These are phyloP conservation scores for Hymenoscyphus albidus DNA, from an alignment of 2,329 filamentous ascomycete genomes.

Conservation along the genomic window DNA sequence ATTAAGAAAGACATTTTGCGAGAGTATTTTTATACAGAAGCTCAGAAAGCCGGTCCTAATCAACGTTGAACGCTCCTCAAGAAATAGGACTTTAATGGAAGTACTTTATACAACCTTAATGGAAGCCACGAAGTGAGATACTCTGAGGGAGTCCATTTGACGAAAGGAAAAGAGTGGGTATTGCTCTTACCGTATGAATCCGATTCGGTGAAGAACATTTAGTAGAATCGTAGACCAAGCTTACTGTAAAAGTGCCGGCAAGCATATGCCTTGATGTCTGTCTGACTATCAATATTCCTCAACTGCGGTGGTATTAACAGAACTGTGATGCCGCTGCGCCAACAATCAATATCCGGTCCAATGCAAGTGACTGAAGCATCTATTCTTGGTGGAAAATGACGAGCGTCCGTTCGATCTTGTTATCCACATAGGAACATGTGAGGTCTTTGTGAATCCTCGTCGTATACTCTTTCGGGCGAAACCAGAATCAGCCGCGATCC, in stretches of 20 bases:
- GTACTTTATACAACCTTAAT: neutral
- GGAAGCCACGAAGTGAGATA: neutral
- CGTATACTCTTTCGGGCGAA: neutral
- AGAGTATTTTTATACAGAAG: neutral
- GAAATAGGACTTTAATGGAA: neutral
- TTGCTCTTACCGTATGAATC: neutral
- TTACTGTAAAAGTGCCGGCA: neutral
- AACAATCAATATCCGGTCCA: constrained; percentile 10
- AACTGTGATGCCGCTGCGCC: neutral
- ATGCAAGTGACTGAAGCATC: neutral
- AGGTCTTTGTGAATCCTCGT: neutral
- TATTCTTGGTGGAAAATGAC: neutral
- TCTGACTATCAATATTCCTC: neutral
- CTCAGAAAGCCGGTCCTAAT: neutral
- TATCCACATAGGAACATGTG: neutral
- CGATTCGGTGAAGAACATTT: neutral
- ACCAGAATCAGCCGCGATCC: neutral
- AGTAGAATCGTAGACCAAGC: neutral
- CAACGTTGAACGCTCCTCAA: neutral
- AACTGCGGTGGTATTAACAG: too few species aligned
- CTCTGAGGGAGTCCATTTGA: neutral
- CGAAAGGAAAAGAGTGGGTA: neutral
- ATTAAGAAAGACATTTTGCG: neutral
- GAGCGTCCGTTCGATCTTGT: neutral
- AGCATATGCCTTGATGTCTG: neutral